phyloP scores from a whole-genome alignment of 2,329 filamentous ascomycete species.

The Venturia effusa region DNA sequence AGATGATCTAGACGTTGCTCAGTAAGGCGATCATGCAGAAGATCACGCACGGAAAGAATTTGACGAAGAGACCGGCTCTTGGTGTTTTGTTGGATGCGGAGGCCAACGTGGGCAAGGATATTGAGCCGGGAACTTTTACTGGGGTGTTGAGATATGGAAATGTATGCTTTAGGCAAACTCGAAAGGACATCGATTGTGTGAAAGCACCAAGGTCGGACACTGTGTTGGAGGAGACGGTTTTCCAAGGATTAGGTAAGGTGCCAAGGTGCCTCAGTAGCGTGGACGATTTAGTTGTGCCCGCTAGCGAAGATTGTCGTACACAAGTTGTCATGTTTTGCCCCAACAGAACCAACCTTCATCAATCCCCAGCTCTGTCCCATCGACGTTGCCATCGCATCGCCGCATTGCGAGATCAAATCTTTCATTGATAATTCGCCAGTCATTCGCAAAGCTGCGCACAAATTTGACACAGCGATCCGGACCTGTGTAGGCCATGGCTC shows the following conservation, averaged over 20 bases:
- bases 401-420: too few species aligned
- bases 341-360: too few species aligned
- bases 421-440: too few species aligned
- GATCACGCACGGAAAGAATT: conserved; percentile 24
- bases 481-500: too few species aligned
- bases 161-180: conserved; percentile 25
- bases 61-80: conserved; percentile 18
- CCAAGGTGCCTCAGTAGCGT: too few species aligned
- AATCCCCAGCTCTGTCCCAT: too few species aligned
- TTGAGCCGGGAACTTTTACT: conserved; percentile 24
- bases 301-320: too few species aligned
- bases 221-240: conserved; percentile 18
- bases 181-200: conserved; percentile 20
- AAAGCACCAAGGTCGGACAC: conserved; percentile 14
- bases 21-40: conserved; percentile 25
- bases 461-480: too few species aligned
- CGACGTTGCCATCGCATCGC: too few species aligned
- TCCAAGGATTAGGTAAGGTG: conserved; percentile 13
- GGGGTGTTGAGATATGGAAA: conserved; percentile 27
- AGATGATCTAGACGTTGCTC: conserved; percentile 21
- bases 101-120: conserved; percentile 24
- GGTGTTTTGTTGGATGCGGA: conserved; percentile 22
- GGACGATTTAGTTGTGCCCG: background rate
- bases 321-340: too few species aligned
- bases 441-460: too few species aligned